Percentiles rank a stretch among this genome's conserved stretches.
phyloP scores from a whole-genome alignment of 352 stramenopile species.

The Pythium guiyangense region DNA sequence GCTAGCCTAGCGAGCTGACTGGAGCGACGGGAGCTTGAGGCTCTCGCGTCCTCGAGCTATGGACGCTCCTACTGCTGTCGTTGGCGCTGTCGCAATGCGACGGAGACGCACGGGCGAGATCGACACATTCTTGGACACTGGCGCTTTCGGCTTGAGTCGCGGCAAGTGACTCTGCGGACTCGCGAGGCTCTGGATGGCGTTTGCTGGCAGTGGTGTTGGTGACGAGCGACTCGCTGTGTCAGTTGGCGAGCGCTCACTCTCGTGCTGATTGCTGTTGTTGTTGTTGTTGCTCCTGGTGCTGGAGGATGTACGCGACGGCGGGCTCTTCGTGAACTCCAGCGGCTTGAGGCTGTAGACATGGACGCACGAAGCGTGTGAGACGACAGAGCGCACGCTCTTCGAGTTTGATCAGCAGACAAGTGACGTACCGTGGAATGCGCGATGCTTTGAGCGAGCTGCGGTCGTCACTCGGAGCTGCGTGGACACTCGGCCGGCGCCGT shows the following conservation, averaged over 20 bases:
- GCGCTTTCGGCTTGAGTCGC: constrained; percentile 12
- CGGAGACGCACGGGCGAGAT: constrained; percentile 32
- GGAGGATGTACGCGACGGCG: background rate
- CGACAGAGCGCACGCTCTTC: background rate
- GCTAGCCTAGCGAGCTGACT: background rate
- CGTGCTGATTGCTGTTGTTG: constrained; percentile 6
- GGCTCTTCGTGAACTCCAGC: constrained; percentile 19
- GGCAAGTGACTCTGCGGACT: constrained; percentile 19
- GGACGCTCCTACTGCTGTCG: constrained; percentile 4
- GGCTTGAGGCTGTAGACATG: constrained; percentile 27
- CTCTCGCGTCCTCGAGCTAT: constrained; percentile 9
- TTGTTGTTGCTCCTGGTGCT: background rate
- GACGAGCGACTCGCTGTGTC: no score
- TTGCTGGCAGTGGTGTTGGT: no score
- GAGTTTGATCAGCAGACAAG: no score
- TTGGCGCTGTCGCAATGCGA: constrained; percentile 36
- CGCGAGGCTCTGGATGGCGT: background rate
- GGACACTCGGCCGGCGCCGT: background rate
- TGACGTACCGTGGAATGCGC: constrained; percentile 13
- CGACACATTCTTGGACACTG: constrained; percentile 13
- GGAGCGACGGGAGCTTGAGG: constrained; percentile 36
- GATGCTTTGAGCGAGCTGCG: constrained; percentile 5
- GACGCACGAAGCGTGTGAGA: background rate
- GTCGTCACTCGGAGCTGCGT: background rate
- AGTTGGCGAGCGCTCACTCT: background rate